Evolutionary conservation across 768 basidiomycete species (phyloP).

Genomic region (Astraeus odoratus): DNA sequence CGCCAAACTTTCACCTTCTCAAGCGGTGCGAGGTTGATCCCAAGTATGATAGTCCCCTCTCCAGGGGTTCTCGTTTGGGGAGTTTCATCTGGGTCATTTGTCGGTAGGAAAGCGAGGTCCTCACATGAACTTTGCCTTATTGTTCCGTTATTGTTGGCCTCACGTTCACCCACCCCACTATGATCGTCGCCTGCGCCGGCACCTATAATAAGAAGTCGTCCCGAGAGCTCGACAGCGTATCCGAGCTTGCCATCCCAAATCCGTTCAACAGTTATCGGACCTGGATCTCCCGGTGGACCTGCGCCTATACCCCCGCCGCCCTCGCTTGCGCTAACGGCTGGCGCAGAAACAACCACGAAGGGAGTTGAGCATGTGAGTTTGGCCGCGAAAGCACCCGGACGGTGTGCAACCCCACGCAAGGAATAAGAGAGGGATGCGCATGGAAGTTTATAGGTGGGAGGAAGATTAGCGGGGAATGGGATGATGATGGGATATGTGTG

Average conservation of each 20-base stretch:
- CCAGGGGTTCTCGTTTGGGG: slow-evolving; percentile 9
- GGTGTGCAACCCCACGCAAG: slow-evolving; percentile 76
- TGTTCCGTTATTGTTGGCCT: too few relatives aligned
- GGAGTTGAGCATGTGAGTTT: slow-evolving; percentile 69
- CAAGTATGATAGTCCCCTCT: slow-evolving; percentile 63
- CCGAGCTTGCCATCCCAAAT: slow-evolving; percentile 89
- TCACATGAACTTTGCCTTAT: too few relatives aligned
- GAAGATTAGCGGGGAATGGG: slow-evolving; percentile 70
- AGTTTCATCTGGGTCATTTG: background rate
- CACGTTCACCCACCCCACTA: background rate
- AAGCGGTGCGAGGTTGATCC: slow-evolving; percentile 78
- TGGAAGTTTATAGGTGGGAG: slow-evolving; percentile 70
- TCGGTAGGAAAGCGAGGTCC: background rate
- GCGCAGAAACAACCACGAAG: slow-evolving; percentile 69
- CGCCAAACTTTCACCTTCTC: slow-evolving; percentile 81
- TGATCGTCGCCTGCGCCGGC: slow-evolving; percentile 5
- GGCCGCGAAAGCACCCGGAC: slow-evolving; percentile 78
- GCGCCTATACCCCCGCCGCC: slow-evolving; percentile 35
- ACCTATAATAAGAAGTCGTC: slow-evolving; percentile 83
- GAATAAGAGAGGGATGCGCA: slow-evolving; percentile 74
- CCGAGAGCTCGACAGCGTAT: slow-evolving; percentile 72
- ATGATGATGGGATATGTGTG: slow-evolving; percentile 97
- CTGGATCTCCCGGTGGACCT: slow-evolving; percentile 57
- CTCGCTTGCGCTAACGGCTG: slow-evolving; percentile 79
- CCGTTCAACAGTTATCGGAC: slow-evolving; percentile 76